These are phyloP conservation scores for Vigna radiata DNA, from an alignment of 306 rosid species.

Conservation along the genomic window DNA sequence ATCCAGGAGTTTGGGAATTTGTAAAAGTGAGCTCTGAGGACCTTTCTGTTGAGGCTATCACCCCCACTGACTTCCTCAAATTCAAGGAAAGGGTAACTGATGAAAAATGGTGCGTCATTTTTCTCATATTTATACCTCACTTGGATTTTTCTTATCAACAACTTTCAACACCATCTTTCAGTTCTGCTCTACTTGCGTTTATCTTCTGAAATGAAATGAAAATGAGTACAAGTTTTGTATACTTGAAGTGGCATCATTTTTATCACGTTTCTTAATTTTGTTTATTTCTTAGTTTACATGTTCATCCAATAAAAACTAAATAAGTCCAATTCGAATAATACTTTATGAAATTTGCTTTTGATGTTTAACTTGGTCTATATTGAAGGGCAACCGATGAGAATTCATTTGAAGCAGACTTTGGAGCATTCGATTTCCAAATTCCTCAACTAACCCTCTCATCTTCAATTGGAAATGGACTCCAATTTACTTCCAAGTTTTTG, in stretches of 20 bases:
- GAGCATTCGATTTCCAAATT: conserved; percentile 68
- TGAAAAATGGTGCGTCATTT: conserved; percentile 61
- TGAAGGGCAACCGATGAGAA: conserved; percentile 86
- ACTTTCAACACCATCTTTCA: background rate
- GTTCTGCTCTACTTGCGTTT: background rate
- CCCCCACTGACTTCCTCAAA: conserved; percentile 68
- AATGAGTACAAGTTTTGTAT: background rate
- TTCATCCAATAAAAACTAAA: background rate
- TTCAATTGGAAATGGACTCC: conserved; percentile 85
- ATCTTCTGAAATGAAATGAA: background rate
- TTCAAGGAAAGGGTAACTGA: conserved; percentile 71
- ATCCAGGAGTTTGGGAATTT: conserved; percentile 89
- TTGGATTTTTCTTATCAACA: conserved; percentile 1
- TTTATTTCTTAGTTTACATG: background rate
- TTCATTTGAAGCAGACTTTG: conserved; percentile 85
- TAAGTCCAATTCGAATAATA: background rate
- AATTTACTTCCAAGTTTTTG: conserved; percentile 64
- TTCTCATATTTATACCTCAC: background rate
- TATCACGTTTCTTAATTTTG: background rate
- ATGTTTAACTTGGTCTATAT: conserved; percentile 22
- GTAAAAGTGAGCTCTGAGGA: conserved; percentile 69
- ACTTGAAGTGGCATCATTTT: background rate
- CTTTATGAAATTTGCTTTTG: conserved; percentile 3
- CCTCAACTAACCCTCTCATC: conserved; percentile 74
- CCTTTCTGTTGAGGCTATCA: conserved; percentile 67